Conservation (phyloP, 352 stramenopile genomes). For the Pythium monospermum region DNA sequence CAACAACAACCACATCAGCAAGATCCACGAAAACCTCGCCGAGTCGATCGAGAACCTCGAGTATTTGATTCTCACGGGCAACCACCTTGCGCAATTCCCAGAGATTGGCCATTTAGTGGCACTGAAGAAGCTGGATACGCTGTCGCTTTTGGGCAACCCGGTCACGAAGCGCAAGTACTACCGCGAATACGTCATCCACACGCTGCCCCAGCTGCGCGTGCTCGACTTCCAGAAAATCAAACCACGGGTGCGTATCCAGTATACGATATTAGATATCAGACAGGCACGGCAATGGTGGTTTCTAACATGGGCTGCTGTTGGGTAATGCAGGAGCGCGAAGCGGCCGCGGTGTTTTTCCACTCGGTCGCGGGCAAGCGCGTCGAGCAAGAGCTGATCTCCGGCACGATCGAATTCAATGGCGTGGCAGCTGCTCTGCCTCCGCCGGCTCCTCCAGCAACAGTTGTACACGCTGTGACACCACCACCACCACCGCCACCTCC, state of each 20-base stretch:
- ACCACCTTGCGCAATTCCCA: slow-evolving; percentile 72
- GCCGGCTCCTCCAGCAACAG: too few species aligned
- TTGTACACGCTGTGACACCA: too few species aligned
- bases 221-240: slow-evolving; percentile 86
- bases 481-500: slow-evolving; percentile 12
- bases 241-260: slow-evolving; percentile 54
- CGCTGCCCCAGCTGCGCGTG: slow-evolving; percentile 78
- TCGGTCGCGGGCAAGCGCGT: slow-evolving; percentile 65
- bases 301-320: neutral
- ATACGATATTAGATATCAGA: too few species aligned
- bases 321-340: slow-evolving; percentile 65
- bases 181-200: slow-evolving; percentile 90
- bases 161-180: slow-evolving; percentile 90
- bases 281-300: too few species aligned
- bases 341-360: slow-evolving; percentile 64
- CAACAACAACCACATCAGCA: slow-evolving; percentile 91
- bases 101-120: slow-evolving; percentile 79
- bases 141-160: slow-evolving; percentile 85
- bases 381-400: slow-evolving; percentile 38
- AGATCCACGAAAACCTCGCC: slow-evolving; percentile 72
- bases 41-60: slow-evolving; percentile 83
- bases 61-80: slow-evolving; percentile 90
- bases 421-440: slow-evolving; percentile 20
- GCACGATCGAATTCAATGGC: slow-evolving; percentile 20
- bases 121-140: slow-evolving; percentile 82